Conservation (phyloP, 1,139 yeast genomes). For the Kluyveromyces marxianus region DNA sequence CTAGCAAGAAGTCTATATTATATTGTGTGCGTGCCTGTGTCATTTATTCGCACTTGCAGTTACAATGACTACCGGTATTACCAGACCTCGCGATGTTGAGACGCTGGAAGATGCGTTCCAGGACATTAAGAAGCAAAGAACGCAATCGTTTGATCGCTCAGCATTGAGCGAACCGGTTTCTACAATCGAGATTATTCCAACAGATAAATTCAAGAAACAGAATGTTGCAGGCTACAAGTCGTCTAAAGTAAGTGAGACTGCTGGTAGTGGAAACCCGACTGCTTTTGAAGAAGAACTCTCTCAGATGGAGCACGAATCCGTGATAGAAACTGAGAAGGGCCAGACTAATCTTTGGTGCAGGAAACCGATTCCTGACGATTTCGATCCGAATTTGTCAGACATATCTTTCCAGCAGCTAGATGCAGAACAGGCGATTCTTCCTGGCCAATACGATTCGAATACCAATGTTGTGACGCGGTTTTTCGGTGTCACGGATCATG, state of each 20-base stretch:
- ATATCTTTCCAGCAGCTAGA: constrained; percentile 86
- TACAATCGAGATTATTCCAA: constrained; percentile 28
- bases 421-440: constrained; percentile 71
- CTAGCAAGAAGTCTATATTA: too few species aligned
- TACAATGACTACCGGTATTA: constrained; percentile 10
- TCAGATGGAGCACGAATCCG: constrained; percentile 43
- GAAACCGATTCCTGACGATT: constrained; percentile 47
- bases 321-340: constrained; percentile 20
- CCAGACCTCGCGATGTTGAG: constrained; percentile 24
- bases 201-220: constrained; percentile 23
- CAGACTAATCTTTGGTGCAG: constrained; percentile 30
- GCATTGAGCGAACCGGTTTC: constrained; percentile 31
- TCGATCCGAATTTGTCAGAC: constrained; percentile 43
- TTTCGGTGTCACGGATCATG: constrained; percentile 86
- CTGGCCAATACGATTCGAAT: constrained; percentile 34
- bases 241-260: constrained; percentile 14
- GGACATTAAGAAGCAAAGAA: constrained; percentile 23
- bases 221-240: constrained; percentile 26
- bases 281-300: constrained; percentile 59
- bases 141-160: constrained; percentile 26
- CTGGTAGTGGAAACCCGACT: constrained; percentile 39
- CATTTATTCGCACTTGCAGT: too few species aligned
- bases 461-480: constrained; percentile 61
- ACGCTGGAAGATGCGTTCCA: constrained; percentile 10
- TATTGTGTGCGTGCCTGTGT: too few species aligned